Conservation (phyloP, 768 basidiomycete genomes). For the Kwoniella botswanensis region DNA sequence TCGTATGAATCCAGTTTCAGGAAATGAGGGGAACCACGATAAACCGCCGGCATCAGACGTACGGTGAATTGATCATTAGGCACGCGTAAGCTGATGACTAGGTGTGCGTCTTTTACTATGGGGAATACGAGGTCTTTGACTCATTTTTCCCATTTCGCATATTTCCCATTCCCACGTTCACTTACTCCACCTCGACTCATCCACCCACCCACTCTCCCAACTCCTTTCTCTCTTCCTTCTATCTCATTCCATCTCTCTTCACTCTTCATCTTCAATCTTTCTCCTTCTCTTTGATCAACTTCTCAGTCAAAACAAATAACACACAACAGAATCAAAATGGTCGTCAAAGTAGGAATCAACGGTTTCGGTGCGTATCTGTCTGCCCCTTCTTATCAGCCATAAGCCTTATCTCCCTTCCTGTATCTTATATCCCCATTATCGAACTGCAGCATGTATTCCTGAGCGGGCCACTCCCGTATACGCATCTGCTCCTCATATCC, state of each 20-base stretch:
- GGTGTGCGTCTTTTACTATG: no score
- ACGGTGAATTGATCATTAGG: background rate
- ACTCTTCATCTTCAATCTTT: slow-evolving; percentile 10
- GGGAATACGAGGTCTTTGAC: no score
- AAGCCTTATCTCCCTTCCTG: slow-evolving; percentile 11
- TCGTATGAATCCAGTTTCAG: background rate
- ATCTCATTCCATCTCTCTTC: slow-evolving; percentile 15
- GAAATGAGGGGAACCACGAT: background rate
- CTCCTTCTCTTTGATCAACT: slow-evolving; percentile 5
- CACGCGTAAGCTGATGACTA: background rate
- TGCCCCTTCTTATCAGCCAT: no score
- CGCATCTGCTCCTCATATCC: background rate
- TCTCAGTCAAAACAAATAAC: background rate
- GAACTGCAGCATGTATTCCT: background rate
- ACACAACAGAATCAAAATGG: slow-evolving; percentile 48
- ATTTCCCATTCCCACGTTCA: background rate
- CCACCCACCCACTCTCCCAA: background rate
- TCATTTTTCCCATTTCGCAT: background rate
- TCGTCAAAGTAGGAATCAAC: slow-evolving; percentile 94
- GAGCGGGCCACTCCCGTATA: background rate
- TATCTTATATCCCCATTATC: background rate
- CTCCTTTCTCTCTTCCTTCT: slow-evolving; percentile 18
- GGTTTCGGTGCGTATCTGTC: slow-evolving; percentile 66
- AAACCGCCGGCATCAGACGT: background rate
- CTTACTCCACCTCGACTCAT: background rate